phyloP scores from a whole-genome alignment of 768 basidiomycete species.

The Coprinellus aureogranulatus region DNA sequence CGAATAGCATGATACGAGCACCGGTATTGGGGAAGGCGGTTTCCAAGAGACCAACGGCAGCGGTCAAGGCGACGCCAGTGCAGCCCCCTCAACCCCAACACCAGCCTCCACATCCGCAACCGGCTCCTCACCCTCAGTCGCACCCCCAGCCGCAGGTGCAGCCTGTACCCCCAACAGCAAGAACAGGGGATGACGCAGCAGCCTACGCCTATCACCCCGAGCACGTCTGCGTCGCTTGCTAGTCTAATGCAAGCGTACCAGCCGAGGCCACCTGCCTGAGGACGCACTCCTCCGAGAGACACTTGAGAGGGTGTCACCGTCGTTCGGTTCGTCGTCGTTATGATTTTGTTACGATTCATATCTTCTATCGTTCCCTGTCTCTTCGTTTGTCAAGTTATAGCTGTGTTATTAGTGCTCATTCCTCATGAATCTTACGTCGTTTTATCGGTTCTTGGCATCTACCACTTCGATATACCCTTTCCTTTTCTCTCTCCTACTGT shows the following conservation, averaged over 20 bases:
- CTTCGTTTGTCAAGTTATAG: no score
- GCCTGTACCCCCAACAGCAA: no score
- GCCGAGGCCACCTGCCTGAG: conserved; percentile 3
- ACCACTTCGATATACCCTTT: background rate
- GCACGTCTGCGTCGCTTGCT: conserved; percentile 45
- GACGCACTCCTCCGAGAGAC: no score
- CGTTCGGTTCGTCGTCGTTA: no score
- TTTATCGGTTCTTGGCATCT: background rate
- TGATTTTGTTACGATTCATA: no score
- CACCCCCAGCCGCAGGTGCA: no score
- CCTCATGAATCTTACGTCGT: background rate
- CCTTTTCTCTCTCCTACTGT: background rate
- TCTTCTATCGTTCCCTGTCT: no score
- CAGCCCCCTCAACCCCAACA: no score
- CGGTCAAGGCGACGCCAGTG: conserved; percentile 91
- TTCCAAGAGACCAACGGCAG: conserved; percentile 91
- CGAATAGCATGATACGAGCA: conserved; percentile 92
- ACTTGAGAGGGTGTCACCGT: no score
- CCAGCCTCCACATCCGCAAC: no score
- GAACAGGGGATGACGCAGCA: background rate
- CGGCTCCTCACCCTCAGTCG: no score
- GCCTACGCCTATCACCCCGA: conserved; percentile 9
- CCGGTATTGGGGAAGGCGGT: conserved; percentile 95
- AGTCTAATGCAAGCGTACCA: conserved; percentile 70
- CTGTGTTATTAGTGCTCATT: no score